A percentile compares a stretch with the other conserved stretches of the same genome.
Evolutionary conservation across 805 yeast genomes (phyloP).

Genomic region (Teunomyces pallodes): DNA sequence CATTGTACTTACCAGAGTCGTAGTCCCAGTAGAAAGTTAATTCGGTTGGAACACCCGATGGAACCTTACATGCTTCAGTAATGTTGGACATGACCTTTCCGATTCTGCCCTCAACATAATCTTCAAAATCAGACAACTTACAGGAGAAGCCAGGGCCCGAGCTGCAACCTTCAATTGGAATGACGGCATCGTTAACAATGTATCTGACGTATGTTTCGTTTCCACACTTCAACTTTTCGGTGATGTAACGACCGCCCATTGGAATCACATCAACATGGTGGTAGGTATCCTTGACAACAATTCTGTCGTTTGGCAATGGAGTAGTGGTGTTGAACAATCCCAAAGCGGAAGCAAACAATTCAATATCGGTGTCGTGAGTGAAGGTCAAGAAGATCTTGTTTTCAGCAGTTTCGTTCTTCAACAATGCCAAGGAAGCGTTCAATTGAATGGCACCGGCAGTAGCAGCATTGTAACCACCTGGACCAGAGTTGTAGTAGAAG

Average conservation of each 20-base stretch:
- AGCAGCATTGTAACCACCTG: slow-evolving; percentile 10
- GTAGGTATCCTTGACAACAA: slow-evolving; percentile 9
- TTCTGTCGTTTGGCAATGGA: slow-evolving; percentile 9
- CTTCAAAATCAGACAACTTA: slow-evolving; percentile 22
- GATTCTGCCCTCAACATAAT: slow-evolving; percentile 3
- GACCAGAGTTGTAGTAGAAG: slow-evolving; percentile 13
- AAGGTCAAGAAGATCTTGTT: slow-evolving; percentile 14
- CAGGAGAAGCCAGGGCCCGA: slow-evolving; percentile 19
- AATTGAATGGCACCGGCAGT: slow-evolving; percentile 9
- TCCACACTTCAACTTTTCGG: slow-evolving; percentile 12
- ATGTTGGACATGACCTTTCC: slow-evolving; percentile 13
- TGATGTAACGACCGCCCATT: slow-evolving; percentile 12
- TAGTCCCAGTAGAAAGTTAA: slow-evolving; percentile 45
- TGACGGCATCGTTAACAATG: slow-evolving; percentile 14
- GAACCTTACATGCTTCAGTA: slow-evolving; percentile 28
- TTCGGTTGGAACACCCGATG: slow-evolving; percentile 19
- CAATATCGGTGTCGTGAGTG: slow-evolving; percentile 16
- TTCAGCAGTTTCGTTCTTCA: slow-evolving; percentile 9
- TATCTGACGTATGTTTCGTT: slow-evolving; percentile 9
- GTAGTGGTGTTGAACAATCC: slow-evolving; percentile 9
- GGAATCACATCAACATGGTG: slow-evolving; percentile 12
- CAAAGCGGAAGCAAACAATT: slow-evolving; percentile 9
- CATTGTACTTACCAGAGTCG: slow-evolving; percentile 19
- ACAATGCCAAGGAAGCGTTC: slow-evolving; percentile 10
- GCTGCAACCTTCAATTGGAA: slow-evolving; percentile 11